Evolutionary conservation across 805 yeast genomes (phyloP).

Genomic region (Alloascoidea hylecoeti): DNA sequence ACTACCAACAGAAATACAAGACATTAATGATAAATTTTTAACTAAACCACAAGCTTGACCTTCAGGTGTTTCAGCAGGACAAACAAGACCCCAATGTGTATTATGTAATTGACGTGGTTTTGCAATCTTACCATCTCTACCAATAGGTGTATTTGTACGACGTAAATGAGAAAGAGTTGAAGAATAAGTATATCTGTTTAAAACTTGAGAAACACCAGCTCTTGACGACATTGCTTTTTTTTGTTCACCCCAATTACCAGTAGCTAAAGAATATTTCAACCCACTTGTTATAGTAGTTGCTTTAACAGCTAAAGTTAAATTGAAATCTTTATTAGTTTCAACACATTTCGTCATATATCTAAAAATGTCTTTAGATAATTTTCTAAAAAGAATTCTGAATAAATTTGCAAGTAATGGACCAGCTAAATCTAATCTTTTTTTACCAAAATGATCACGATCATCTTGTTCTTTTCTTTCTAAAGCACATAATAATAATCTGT

Average conservation of each 20-base stretch:
- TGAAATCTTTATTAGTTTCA: conserved; percentile 94
- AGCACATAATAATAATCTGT: conserved; percentile 87
- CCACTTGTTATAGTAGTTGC: conserved; percentile 97
- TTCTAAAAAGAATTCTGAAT: conserved; percentile 88
- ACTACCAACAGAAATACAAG: conserved; percentile 95
- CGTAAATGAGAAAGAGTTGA: conserved; percentile 98
- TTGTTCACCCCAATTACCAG: conserved; percentile 99
- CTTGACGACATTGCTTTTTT: conserved; percentile 97
- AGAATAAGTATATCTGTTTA: conserved; percentile 94
- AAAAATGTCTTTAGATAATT: conserved; percentile 91
- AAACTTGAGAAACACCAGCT: conserved; percentile 98
- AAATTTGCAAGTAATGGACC: conserved; percentile 95
- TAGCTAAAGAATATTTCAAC: conserved; percentile 91
- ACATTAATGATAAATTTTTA: conserved; percentile 89
- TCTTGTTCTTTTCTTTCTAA: conserved; percentile 96
- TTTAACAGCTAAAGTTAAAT: conserved; percentile 90
- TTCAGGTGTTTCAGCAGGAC: conserved; percentile 99
- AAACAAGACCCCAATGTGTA: conserved; percentile 99
- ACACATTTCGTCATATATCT: conserved; percentile 98
- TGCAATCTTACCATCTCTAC: conserved; percentile 97
- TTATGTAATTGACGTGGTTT: conserved; percentile 98
- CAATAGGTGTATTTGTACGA: conserved; percentile 98
- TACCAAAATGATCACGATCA: conserved; percentile 99
- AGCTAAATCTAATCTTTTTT: conserved; percentile 94
- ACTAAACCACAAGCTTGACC: conserved; percentile 99